Evolutionary conservation across 1,139 yeast genomes (phyloP), one percentile per base, ranked within the genome.

Genomic region (Yamadazyma friedrichii): DNA sequence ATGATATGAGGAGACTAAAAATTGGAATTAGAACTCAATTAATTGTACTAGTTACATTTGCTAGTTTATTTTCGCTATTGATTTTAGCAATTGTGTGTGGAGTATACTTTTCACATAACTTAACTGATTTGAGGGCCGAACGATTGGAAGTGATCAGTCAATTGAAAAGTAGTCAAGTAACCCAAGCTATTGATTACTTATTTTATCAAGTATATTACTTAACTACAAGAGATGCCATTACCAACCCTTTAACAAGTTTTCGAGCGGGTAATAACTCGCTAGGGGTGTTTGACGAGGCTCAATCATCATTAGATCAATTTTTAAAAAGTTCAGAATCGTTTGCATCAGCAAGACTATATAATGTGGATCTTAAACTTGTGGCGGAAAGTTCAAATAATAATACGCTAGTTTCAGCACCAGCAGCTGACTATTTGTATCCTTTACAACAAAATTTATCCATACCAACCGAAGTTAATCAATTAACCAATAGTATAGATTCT

Each of bases 71-170:
- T 40, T 88, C 97, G 2, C 70, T 91, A 40, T 67, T 86, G 26
- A 78, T 88, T 5, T 65, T 91, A 38, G 93, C 95, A 10, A 67
- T 87, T 22, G 88, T 85, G 9, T 81, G 95, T 1, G 95, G 95
- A 37, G 78, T 86, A 8, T 88, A 86, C 62, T 88, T 86, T 56
- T 79, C 88, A 13, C 60, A 69, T 22, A 84, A 80, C 51, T 78
- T 84, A 45, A 76, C 80, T 38, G 64, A 74, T 40, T 64, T 86
- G 38, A 71, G 94, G 49, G 79, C 83, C 2, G 93, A 87, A 48
- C 73, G 89, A 43, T 65, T 89, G 31, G 79, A 78, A 54, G 88
- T 87, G 37, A 85, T 88, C 12, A 85, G 96, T 8, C 86, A 85
- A 56, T 67, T 89, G 42, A 88, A 88, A 59, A 79, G 93, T 0